Base-by-base conservation (phyloP, 345 rosid genomes). In the Linum lewisii region DNA sequence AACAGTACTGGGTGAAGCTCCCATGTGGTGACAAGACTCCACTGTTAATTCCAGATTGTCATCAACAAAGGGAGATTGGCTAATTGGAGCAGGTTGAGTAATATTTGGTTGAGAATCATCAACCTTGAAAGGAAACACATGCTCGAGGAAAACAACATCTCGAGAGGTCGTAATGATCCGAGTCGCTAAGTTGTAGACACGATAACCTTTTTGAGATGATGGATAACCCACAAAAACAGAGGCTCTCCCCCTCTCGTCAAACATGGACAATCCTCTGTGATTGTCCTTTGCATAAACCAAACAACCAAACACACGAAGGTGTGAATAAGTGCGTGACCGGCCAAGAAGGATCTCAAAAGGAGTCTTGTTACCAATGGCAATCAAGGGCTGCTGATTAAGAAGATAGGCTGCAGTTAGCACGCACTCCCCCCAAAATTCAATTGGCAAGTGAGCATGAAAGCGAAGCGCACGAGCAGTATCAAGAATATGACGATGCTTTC, bases 221-320 rank as follows among this genome's bases (percentile, higher is more conserved):
- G 63, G 64, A 32, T 69, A 69, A 3, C 68, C 58, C 0, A 67
- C 2, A 29, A 67, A 67, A 0, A 67, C 9, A n/a, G 37, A 14
- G 0, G 49, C 21, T 14, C 11, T 54, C 14, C 42, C 9, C 8
- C 56, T 29, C 7, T 10, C 15, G 5, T 10, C 15, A 44, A 60
- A 60, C n/a, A 44, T 60, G 54, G 45, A 0, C 0, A 2, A 8
- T 0, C 32, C 15, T 20, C 7, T 21, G 24, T 21, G 22, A 2
- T 11, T 42, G 1, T 36, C n/a, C n/a, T 22, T 21, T 2, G 10
- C 50, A 7, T 21, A 21, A 2, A 15, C n/a, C 2, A 52, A 15
- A 2, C 22, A 52, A 7, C 63, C 63, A 44, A 60, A 44, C 2
- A 5, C 14, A 0, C 53, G 3, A 5, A 54, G 15, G 15, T 54